Conservation (phyloP, 768 basidiomycete genomes). For the Leccinum pellstonianum region DNA sequence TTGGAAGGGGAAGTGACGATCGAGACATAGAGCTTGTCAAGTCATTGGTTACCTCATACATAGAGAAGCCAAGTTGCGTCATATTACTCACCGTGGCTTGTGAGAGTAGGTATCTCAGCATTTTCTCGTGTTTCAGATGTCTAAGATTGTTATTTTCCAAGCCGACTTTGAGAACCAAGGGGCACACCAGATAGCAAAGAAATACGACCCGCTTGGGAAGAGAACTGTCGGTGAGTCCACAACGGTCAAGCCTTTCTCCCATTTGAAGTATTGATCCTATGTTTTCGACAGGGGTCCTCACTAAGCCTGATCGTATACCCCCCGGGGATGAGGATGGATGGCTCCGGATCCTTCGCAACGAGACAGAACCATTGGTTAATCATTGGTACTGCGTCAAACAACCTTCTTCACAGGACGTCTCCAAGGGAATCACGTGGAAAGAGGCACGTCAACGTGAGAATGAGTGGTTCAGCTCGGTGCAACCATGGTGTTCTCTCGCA, state of each 20-base stretch:
- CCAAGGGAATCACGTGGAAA: conserved; percentile 44
- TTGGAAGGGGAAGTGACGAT: conserved; percentile 46
- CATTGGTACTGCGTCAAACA: conserved; percentile 43
- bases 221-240: conserved; percentile 62
- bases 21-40: conserved; percentile 63
- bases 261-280: conserved; percentile 18
- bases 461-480: conserved; percentile 50
- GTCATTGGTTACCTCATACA: conserved; percentile 56
- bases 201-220: conserved; percentile 57
- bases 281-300: conserved; percentile 38
- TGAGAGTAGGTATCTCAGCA: too few relatives aligned
- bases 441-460: conserved; percentile 58
- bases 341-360: conserved; percentile 57
- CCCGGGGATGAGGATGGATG: conserved; percentile 37
- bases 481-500: conserved; percentile 58
- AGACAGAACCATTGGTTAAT: conserved; percentile 34
- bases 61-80: conserved; percentile 64
- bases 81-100: conserved; percentile 63
- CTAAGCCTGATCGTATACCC: conserved; percentile 64
- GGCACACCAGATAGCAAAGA: conserved; percentile 62
- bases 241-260: conserved; percentile 51
- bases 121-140: conserved; percentile 24
- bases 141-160: conserved; percentile 42
- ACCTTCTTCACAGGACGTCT: conserved; percentile 30
- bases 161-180: conserved; percentile 83